Evolutionary conservation across 768 basidiomycete species (phyloP).

Genomic region (Boletellus ananas): DNA sequence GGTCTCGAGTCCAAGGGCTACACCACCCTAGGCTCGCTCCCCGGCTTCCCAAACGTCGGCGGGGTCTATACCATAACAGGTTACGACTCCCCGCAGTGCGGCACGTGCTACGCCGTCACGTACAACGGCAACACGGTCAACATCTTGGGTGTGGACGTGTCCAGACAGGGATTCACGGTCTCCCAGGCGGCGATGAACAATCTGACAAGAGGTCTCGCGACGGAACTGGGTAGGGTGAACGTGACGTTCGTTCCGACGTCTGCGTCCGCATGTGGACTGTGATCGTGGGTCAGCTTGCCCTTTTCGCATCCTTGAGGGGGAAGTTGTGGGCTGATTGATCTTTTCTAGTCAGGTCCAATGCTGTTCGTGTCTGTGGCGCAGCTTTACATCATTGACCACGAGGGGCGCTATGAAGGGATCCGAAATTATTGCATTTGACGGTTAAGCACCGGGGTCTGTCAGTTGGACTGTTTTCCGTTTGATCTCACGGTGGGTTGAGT

Average conservation of each 20-base stretch:
- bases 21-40: slow-evolving; percentile 36
- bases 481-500: not conserved
- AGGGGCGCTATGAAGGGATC: not conserved
- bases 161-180: slow-evolving; percentile 39
- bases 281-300: not conserved
- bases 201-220: slow-evolving; percentile 17
- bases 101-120: slow-evolving; percentile 30
- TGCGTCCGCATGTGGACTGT: not conserved
- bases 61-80: slow-evolving; percentile 23
- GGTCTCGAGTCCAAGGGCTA: slow-evolving; percentile 35
- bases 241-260: slow-evolving; percentile 4
- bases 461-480: slow-evolving; percentile 4
- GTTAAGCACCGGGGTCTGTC: not conserved
- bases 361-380: not conserved
- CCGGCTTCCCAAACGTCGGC: slow-evolving; percentile 37
- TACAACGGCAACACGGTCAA: slow-evolving; percentile 38
- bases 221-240: slow-evolving; percentile 12
- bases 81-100: slow-evolving; percentile 25
- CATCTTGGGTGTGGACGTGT: slow-evolving; percentile 53
- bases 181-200: slow-evolving; percentile 27
- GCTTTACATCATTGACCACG: not conserved
- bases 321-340: not conserved
- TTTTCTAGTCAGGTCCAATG: too few species aligned
- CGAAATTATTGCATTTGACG: not conserved
- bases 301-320: not conserved